phyloP scores from a whole-genome alignment of 331 rosid species.

The Quercus tomentella region DNA sequence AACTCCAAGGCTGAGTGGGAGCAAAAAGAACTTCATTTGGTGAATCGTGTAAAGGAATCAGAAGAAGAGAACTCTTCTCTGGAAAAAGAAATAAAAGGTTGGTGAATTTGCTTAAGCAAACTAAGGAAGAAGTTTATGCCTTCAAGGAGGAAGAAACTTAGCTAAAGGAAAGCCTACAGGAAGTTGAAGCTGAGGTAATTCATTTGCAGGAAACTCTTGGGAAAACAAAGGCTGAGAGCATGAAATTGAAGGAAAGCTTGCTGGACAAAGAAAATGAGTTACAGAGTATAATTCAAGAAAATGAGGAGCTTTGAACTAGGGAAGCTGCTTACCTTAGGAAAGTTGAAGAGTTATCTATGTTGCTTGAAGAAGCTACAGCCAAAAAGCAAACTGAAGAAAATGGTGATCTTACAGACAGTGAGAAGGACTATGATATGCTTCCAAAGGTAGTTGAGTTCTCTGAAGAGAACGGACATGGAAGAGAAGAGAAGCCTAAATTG shows the following conservation, averaged over 20 bases:
- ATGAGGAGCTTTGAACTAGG: conserved; percentile 64
- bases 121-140: conserved; percentile 61
- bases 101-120: conserved; percentile 57
- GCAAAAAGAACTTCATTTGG: conserved; percentile 67
- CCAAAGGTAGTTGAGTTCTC: conserved; percentile 88
- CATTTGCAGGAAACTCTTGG: conserved; percentile 89
- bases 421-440: conserved; percentile 87
- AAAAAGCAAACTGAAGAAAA: conserved; percentile 59
- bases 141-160: conserved; percentile 74
- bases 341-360: conserved; percentile 72
- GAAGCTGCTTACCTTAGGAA: conserved; percentile 63
- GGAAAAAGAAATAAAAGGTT: conserved; percentile 72
- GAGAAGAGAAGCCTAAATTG: conserved; percentile 57
- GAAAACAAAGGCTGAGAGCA: conserved; percentile 61
- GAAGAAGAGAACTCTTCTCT: conserved; percentile 53
- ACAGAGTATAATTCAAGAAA: conserved; percentile 66
- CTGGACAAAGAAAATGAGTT: conserved; percentile 84
- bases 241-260: conserved; percentile 81
- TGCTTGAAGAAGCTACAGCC: conserved; percentile 71
- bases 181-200: conserved; percentile 89
- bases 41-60: conserved; percentile 54
- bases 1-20: conserved; percentile 74
- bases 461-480: conserved; percentile 81
- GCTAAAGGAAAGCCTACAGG: conserved; percentile 75
- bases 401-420: conserved; percentile 79